Conservation (phyloP, 164 flowering plant species). For the Houttuynia cordata region DNA sequence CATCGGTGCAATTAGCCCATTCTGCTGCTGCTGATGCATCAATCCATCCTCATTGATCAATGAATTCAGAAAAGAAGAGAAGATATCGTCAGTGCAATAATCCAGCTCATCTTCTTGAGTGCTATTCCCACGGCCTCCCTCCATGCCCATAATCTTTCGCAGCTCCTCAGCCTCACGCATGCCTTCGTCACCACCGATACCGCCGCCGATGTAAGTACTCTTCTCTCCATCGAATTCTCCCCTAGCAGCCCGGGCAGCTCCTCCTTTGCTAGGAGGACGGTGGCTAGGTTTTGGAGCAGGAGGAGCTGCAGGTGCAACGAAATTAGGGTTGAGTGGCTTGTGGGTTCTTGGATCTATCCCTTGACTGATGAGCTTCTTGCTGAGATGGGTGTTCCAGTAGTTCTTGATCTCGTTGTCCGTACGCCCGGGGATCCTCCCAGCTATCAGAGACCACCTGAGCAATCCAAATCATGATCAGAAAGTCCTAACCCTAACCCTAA, state of each 20-base stretch:
- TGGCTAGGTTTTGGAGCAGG: constrained; percentile 12
- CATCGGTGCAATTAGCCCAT: not conserved
- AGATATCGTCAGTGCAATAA: constrained; percentile 31
- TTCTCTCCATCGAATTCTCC: not conserved
- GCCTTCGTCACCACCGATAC: too few relatives aligned
- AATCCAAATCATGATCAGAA: not conserved
- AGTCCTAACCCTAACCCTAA: not conserved
- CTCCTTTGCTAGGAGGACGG: not conserved
- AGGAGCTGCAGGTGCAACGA: too few relatives aligned
- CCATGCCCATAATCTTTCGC: constrained; percentile 1
- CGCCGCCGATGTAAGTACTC: too few relatives aligned
- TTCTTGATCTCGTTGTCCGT: constrained; percentile 74
- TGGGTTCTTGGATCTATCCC: constrained; percentile 69
- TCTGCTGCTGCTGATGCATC: constrained; percentile 11
- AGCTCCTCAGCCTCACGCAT: not conserved
- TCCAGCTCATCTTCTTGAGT: constrained; percentile 20
- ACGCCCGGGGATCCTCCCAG: constrained; percentile 68
- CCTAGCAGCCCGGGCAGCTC: too few relatives aligned
- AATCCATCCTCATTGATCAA: constrained; percentile 36
- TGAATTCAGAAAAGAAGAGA: constrained; percentile 51
- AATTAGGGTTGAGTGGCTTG: constrained; percentile 28
- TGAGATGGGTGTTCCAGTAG: constrained; percentile 68
- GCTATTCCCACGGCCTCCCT: not conserved
- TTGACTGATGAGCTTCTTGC: constrained; percentile 57
- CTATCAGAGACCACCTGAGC: constrained; percentile 63